A percentile compares a stretch with the other conserved stretches of the same genome.
These are phyloP conservation scores for Claviceps spartinae DNA, from an alignment of 2,329 filamentous ascomycete species.

Conservation along the genomic window DNA sequence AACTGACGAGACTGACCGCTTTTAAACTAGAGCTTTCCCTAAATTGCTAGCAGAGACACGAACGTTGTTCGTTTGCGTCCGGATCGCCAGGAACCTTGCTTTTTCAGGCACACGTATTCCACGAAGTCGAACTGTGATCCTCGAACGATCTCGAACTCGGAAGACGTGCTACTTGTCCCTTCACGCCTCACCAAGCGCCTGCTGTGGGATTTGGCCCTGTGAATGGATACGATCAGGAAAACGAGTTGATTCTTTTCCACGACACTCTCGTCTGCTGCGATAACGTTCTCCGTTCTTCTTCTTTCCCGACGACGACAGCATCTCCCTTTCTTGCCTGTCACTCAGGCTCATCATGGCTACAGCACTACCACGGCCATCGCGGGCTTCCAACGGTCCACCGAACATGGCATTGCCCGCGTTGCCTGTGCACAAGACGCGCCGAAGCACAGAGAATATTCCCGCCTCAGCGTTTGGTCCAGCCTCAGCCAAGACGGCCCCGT, in stretches of 20 bases:
- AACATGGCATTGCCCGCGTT: conserved; percentile 60
- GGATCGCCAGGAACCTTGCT: neutral
- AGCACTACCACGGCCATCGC: conserved; percentile 51
- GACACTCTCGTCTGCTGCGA: neutral
- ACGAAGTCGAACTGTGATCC: neutral
- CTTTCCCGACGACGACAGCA: neutral
- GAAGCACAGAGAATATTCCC: conserved; percentile 41
- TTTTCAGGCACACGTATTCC: neutral
- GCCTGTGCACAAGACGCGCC: conserved; percentile 59
- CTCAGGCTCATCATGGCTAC: conserved; percentile 25
- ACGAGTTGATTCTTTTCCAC: neutral
- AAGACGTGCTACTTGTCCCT: neutral
- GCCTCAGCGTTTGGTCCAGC: conserved; percentile 13
- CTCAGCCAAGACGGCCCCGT: conserved; percentile 26
- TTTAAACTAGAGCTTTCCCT: neutral
- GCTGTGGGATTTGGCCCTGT: neutral
- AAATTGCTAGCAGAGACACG: neutral
- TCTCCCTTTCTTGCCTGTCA: neutral
- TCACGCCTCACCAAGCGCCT: neutral
- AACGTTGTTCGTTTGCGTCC: neutral
- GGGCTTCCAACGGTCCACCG: conserved; percentile 57
- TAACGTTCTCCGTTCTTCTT: neutral
- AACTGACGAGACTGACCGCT: conserved; percentile 1
- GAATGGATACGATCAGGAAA: conserved; percentile 3
- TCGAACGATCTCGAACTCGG: neutral